These are phyloP conservation scores for Penicillium sp. DNA, from an alignment of 2,329 filamentous ascomycete genomes.

Conservation along the genomic window DNA sequence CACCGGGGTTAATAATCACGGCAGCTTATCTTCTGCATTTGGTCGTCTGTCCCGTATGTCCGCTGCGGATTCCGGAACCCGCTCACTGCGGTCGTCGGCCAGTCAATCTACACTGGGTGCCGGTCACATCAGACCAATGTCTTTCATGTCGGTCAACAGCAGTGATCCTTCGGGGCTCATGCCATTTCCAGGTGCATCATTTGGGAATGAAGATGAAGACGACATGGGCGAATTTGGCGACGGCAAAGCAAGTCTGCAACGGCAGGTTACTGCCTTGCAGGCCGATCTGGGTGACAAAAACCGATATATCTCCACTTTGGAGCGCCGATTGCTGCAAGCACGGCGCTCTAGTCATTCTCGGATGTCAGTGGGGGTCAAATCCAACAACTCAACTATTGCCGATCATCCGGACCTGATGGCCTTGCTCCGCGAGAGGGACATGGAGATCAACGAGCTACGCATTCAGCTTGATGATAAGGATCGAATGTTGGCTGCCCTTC, in stretches of 20 bases:
- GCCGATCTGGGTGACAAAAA: slow-evolving; percentile 97
- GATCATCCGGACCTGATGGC: slow-evolving; percentile 76
- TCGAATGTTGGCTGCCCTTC: slow-evolving; percentile 83
- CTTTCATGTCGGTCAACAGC: slow-evolving; percentile 62
- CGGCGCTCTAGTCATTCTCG: slow-evolving; percentile 86
- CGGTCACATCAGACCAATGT: slow-evolving; percentile 63
- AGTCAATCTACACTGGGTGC: slow-evolving; percentile 60
- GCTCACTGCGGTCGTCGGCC: slow-evolving; percentile 68
- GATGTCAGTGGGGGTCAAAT: slow-evolving; percentile 71
- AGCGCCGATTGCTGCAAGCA: slow-evolving; percentile 89
- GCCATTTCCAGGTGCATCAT: slow-evolving; percentile 32
- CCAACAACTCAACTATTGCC: slow-evolving; percentile 64
- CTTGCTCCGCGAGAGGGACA: slow-evolving; percentile 82
- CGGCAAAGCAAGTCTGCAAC: slow-evolving; percentile 74
- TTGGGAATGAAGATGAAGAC: slow-evolving; percentile 57
- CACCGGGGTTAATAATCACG: slow-evolving; percentile 82
- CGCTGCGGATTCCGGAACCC: slow-evolving; percentile 40
- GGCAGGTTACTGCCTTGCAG: slow-evolving; percentile 90
- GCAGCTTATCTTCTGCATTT: slow-evolving; percentile 65
- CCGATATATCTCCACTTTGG: slow-evolving; percentile 89
- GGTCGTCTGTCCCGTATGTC: slow-evolving; percentile 66
- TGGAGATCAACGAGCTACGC: slow-evolving; percentile 87
- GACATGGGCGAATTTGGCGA: slow-evolving; percentile 85
- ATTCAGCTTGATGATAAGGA: slow-evolving; percentile 92
- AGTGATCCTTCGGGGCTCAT: slow-evolving; percentile 33